A percentile compares a stretch with the other conserved stretches of the same genome.
Conservation (phyloP, 2,329 filamentous ascomycete species). For the Fusarium citri region DNA sequence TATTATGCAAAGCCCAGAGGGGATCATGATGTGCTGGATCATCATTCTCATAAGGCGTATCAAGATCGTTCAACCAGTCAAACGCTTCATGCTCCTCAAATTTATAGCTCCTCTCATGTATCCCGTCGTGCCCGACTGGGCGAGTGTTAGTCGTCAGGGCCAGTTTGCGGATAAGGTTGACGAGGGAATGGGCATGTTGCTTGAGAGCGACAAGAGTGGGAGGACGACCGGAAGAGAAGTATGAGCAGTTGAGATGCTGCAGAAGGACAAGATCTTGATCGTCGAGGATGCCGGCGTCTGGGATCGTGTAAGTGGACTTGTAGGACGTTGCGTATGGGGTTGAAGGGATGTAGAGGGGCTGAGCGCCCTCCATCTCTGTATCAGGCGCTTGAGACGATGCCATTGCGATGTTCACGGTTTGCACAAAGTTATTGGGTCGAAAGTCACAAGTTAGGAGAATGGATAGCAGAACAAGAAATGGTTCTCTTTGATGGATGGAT, state of each 20-base stretch:
- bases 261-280: slow-evolving; percentile 43
- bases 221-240: slow-evolving; percentile 64
- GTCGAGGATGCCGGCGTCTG: slow-evolving; percentile 40
- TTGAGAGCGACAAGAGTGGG: slow-evolving; percentile 69
- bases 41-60: slow-evolving; percentile 60
- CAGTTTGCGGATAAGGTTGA: slow-evolving; percentile 63
- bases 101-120: slow-evolving; percentile 43
- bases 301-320: slow-evolving; percentile 41
- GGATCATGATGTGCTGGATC: slow-evolving; percentile 61
- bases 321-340: slow-evolving; percentile 47
- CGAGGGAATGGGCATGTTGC: slow-evolving; percentile 69
- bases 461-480: slow-evolving; percentile 7
- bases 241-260: slow-evolving; percentile 66
- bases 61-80: slow-evolving; percentile 67
- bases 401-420: slow-evolving; percentile 2
- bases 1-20: slow-evolving; percentile 60
- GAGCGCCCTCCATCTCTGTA: slow-evolving; percentile 1
- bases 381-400: not conserved
- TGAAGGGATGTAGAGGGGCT: slow-evolving; percentile 38
- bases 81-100: slow-evolving; percentile 62
- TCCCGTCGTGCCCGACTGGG: slow-evolving; percentile 33
- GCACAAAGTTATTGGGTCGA: not conserved
- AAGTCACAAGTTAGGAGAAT: not conserved
- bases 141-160: slow-evolving; percentile 52
- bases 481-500: not conserved